Percentiles rank a stretch among this genome's conserved stretches.
These are phyloP conservation scores for Linnemannia elongata DNA, from an alignment of 192 early-diverging fungal species.

Conservation along the genomic window DNA sequence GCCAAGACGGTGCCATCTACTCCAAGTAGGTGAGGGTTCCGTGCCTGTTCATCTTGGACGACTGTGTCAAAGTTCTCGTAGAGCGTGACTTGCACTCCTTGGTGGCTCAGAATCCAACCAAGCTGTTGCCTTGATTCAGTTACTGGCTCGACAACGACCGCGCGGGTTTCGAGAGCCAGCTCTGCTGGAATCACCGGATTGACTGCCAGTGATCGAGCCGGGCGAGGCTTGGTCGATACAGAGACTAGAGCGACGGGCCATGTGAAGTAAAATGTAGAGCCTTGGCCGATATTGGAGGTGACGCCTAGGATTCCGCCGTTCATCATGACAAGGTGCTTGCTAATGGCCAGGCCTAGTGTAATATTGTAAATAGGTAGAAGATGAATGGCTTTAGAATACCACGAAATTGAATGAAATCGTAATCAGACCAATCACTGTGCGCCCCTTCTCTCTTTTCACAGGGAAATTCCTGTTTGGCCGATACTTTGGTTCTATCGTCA, in stretches of 20 bases:
- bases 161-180: constrained; percentile 22
- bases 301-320: constrained; percentile 79
- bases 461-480: not conserved
- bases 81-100: constrained; percentile 36
- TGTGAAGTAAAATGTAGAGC: constrained; percentile 80
- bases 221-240: not conserved
- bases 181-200: constrained; percentile 43
- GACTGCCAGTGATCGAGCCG: not conserved
- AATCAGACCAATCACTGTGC: too few relatives aligned
- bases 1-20: constrained; percentile 19
- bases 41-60: constrained; percentile 27
- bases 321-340: constrained; percentile 76
- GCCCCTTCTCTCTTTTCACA: not conserved
- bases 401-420: too few relatives aligned
- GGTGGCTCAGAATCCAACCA: constrained; percentile 27
- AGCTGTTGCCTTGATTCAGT: constrained; percentile 27
- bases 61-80: constrained; percentile 38
- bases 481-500: not conserved
- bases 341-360: constrained; percentile 77
- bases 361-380: too few relatives aligned
- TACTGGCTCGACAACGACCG: constrained; percentile 19
- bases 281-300: constrained; percentile 70
- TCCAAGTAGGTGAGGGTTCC: constrained; percentile 15
- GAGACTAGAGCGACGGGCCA: constrained; percentile 42
- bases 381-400: not conserved